These are phyloP conservation scores for Nicotiana obtusifolia DNA, from an alignment of 257 asterid genomes.

Conservation along the genomic window DNA sequence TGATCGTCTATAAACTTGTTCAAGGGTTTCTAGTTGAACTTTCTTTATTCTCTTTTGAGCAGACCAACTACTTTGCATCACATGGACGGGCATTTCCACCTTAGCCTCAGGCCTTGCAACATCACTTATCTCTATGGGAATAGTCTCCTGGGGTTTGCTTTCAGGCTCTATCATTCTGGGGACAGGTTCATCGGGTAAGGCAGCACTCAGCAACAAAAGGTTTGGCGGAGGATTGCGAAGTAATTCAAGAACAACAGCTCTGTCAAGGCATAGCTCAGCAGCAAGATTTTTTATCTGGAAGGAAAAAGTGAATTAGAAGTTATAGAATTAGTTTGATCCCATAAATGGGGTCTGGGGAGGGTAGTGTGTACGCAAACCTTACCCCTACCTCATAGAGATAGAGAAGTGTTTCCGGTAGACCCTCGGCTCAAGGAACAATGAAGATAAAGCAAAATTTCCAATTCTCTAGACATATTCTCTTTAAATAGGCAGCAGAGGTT, in stretches of 20 bases:
- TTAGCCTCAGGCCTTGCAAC: constrained; percentile 29
- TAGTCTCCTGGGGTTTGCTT: constrained; percentile 28
- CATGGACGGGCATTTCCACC: constrained; percentile 67
- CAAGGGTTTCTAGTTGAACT: constrained; percentile 81
- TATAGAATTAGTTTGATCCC: neutral
- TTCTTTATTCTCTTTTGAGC: constrained; percentile 82
- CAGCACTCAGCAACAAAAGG: constrained; percentile 75
- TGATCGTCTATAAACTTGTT: constrained; percentile 61
- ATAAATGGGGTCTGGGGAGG: too few relatives aligned
- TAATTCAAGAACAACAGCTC: constrained; percentile 67
- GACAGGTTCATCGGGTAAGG: constrained; percentile 74
- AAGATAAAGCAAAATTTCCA: too few relatives aligned
- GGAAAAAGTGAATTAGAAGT: constrained; percentile 16
- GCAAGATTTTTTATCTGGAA: constrained; percentile 88
- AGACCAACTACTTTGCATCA: constrained; percentile 72
- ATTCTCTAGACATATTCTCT: neutral
- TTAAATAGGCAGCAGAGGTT: neutral
- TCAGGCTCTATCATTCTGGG: constrained; percentile 34
- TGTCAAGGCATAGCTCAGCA: constrained; percentile 79
- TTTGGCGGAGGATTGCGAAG: constrained; percentile 89
- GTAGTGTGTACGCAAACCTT: too few relatives aligned
- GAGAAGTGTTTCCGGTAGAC: too few relatives aligned
- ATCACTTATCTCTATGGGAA: constrained; percentile 29
- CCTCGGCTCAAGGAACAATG: too few relatives aligned
- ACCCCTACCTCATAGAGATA: too few relatives aligned